Percentiles rank a stretch among this genome's conserved stretches.
These are phyloP conservation scores for Russula earlei DNA, from an alignment of 768 basidiomycete genomes.

Conservation along the genomic window DNA sequence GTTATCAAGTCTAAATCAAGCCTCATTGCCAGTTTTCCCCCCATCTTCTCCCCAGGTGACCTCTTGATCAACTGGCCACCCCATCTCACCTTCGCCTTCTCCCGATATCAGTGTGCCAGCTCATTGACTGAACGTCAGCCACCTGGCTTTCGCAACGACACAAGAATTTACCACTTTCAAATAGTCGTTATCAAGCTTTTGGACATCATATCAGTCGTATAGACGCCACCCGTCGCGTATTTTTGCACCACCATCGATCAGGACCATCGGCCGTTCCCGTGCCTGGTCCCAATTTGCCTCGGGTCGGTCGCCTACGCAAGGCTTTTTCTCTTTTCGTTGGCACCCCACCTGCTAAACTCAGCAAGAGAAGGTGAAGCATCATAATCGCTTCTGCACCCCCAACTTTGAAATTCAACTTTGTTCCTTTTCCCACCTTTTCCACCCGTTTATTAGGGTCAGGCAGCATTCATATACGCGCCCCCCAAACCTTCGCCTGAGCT, in stretches of 20 bases:
- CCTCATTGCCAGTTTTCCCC: not conserved
- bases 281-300: not conserved
- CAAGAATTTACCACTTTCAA: not conserved
- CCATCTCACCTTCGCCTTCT: not conserved
- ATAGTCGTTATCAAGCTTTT: constrained; percentile 5
- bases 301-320: not conserved
- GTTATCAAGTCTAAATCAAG: constrained; percentile 13
- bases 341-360: not conserved
- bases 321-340: constrained; percentile 4
- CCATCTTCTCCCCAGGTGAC: not conserved
- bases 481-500: not conserved
- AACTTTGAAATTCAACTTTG: constrained; percentile 15
- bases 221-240: not conserved
- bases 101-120: constrained; percentile 5
- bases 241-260: not conserved
- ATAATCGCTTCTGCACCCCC: constrained; percentile 4
- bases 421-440: constrained; percentile 10
- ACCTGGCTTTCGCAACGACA: constrained; percentile 10
- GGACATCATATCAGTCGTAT: not conserved
- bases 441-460: constrained; percentile 15
- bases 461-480: constrained; percentile 12
- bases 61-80: not conserved
- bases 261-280: constrained; percentile 1
- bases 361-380: constrained; percentile 11
- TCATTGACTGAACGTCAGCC: constrained; percentile 14